Conservation (phyloP, 2,329 filamentous ascomycete species). For the Sarocladiaceae sp. region DNA sequence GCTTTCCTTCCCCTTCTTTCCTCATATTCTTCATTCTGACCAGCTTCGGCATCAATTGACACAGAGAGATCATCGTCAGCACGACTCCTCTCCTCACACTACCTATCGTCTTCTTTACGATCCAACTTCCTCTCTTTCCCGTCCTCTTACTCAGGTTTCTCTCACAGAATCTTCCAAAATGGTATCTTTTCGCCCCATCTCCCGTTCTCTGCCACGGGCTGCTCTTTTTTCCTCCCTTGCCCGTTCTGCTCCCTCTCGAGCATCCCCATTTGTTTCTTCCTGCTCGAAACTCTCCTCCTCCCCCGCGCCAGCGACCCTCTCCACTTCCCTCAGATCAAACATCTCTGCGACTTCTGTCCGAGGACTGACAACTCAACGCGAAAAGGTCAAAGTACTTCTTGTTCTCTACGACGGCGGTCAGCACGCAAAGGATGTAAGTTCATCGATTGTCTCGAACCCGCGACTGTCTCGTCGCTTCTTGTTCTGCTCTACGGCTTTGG, state of each 20-base stretch:
- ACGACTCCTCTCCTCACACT: too few relatives aligned
- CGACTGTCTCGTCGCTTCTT: constrained; percentile 9
- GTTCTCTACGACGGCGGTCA: constrained; percentile 88
- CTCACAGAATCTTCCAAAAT: constrained; percentile 16
- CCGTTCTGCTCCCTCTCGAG: constrained; percentile 8
- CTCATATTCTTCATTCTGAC: too few relatives aligned
- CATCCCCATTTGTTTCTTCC: constrained; percentile 13
- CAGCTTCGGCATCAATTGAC: too few relatives aligned
- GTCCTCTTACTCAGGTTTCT: neutral
- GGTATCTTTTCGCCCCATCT: constrained; percentile 25
- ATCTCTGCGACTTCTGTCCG: constrained; percentile 42
- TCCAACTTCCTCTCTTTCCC: neutral
- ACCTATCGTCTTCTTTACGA: too few relatives aligned
- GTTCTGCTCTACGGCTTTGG: constrained; percentile 8
- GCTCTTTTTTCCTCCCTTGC: constrained; percentile 17
- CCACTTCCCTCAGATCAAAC: constrained; percentile 29
- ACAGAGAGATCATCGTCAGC: too few relatives aligned
- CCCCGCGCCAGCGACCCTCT: constrained; percentile 25
- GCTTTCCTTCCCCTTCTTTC: neutral
- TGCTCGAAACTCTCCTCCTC: constrained; percentile 13
- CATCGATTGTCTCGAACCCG: neutral
- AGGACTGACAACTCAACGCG: constrained; percentile 43
- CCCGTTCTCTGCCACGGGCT: constrained; percentile 19
- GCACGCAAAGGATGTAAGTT: constrained; percentile 78
- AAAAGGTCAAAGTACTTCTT: constrained; percentile 88